Evolutionary conservation across 2,329 filamentous ascomycete species (phyloP).

Genomic region (Fusarium equiseti): DNA sequence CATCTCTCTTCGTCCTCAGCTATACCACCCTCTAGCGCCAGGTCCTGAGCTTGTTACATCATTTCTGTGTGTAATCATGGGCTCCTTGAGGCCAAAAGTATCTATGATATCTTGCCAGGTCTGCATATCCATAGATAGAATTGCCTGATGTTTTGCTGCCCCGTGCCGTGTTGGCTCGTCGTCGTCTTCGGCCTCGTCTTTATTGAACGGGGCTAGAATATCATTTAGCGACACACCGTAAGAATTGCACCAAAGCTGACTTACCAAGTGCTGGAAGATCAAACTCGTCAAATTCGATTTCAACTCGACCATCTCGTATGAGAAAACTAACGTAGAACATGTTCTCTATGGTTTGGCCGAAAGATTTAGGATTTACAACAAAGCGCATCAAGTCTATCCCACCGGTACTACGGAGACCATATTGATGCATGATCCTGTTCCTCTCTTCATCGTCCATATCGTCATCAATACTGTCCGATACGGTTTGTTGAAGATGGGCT

Average conservation of each 20-base stretch:
- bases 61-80: conserved; percentile 86
- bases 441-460: conserved; percentile 61
- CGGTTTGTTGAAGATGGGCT: conserved; percentile 59
- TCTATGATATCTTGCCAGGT: conserved; percentile 84
- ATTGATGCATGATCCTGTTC: conserved; percentile 69
- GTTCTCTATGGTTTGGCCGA: conserved; percentile 96
- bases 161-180: conserved; percentile 62
- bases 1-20: conserved; percentile 51
- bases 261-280: conserved; percentile 84
- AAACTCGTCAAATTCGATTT: conserved; percentile 78
- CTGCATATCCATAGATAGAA: conserved; percentile 87
- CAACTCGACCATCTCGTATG: conserved; percentile 85
- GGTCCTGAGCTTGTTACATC: conserved; percentile 66
- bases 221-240: conserved; percentile 32
- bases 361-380: conserved; percentile 88
- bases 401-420: conserved; percentile 74
- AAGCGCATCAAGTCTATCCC: conserved; percentile 87
- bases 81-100: conserved; percentile 79
- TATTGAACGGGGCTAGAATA: conserved; percentile 52
- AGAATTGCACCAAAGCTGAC: conserved; percentile 51
- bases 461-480: conserved; percentile 59
- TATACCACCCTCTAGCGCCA: conserved; percentile 75
- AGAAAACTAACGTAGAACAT: conserved; percentile 97
- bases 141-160: conserved; percentile 81
- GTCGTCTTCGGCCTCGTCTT: conserved; percentile 61